Conservation (phyloP, 1,284 basidiomycete species). For the Cutaneotrichosporon sp. region DNA sequence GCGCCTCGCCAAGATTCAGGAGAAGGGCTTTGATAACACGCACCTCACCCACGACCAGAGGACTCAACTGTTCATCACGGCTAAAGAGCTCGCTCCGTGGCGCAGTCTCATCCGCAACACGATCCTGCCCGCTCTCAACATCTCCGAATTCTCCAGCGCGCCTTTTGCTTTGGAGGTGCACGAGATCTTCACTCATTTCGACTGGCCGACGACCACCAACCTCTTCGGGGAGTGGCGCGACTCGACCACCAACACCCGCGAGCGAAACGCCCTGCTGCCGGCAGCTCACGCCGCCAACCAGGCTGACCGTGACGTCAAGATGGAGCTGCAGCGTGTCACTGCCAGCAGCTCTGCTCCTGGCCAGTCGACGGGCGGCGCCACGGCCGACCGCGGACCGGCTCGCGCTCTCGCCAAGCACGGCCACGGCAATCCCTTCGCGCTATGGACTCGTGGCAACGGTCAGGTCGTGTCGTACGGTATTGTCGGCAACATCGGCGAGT, state of each 20-base stretch:
- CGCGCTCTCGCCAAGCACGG: constrained; percentile 90
- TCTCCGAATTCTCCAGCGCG: constrained; percentile 74
- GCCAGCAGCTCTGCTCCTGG: constrained; percentile 26
- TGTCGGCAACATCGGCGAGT: constrained; percentile 85
- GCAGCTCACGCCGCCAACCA: constrained; percentile 48
- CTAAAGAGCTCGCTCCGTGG: constrained; percentile 61
- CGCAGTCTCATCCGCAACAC: constrained; percentile 73
- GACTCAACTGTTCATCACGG: constrained; percentile 30
- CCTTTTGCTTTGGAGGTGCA: constrained; percentile 84
- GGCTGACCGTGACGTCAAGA: constrained; percentile 55
- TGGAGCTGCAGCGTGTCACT: constrained; percentile 54
- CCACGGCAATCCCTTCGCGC: constrained; percentile 87
- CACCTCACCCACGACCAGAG: constrained; percentile 25
- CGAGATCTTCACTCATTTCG: constrained; percentile 75
- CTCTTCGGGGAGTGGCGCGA: constrained; percentile 96
- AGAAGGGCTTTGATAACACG: not conserved
- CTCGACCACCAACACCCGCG: constrained; percentile 54
- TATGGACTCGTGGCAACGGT: constrained; percentile 84
- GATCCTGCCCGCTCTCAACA: constrained; percentile 80
- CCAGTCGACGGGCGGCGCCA: constrained; percentile 18
- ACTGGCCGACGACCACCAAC: constrained; percentile 76
- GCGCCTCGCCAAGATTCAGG: constrained; percentile 30
- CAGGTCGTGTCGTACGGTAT: constrained; percentile 98
- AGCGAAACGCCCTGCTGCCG: constrained; percentile 34
- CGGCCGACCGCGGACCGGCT: constrained; percentile 55